Evolutionary conservation across 2,329 filamentous ascomycete genomes (phyloP), one percentile per base, ranked within the genome.

Genomic region (Mycogone perniciosa): DNA sequence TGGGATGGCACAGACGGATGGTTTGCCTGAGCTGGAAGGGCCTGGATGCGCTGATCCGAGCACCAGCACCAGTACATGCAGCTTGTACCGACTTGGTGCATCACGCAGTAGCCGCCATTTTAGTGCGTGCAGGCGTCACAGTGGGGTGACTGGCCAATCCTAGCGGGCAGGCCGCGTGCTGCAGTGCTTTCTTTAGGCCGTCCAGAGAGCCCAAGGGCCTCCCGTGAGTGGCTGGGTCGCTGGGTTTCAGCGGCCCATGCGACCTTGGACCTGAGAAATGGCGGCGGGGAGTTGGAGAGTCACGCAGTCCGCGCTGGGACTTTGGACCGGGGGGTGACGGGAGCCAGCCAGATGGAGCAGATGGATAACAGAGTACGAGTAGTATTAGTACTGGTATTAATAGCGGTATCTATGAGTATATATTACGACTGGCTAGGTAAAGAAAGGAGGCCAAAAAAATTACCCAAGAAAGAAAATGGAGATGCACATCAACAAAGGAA

Each of bases 1-100:
- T 34, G 43, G 51, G 51, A 53, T 53, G 51, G 51, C 51, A 53
- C 51, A 53, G 48, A 50, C 51, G 26, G 51, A 51, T 50, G 43
- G 47, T 44, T 50, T 50, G 51, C 41, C 41, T 34, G 35, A 35
- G 44, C 30, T 44, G 40, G 33, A 43, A 34, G 41, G 50, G 45
- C 27, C 45, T 37, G 37, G 45, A 47, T 44, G 47, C 29, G 35
- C 37, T 47, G 45, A 30, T 26, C 37, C 37, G 11, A 27, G 37
- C 43, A 46, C 35, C 42, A 33, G 44, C 30, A 37, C 31, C 27
- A 41, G 47, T 50, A 50, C 47, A 41, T 50, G 35, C 41, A 38
- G 13, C 11, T 31, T 10, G 20, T 35, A 13, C 31, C 46, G 31
- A 11, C 30, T 7, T 7, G 9, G 13, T 10, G 37, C 37, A 44